Percentiles rank a stretch among this genome's conserved stretches.
Conservation (phyloP, 2,329 filamentous ascomycete species). For the Emmonsia crescens region DNA sequence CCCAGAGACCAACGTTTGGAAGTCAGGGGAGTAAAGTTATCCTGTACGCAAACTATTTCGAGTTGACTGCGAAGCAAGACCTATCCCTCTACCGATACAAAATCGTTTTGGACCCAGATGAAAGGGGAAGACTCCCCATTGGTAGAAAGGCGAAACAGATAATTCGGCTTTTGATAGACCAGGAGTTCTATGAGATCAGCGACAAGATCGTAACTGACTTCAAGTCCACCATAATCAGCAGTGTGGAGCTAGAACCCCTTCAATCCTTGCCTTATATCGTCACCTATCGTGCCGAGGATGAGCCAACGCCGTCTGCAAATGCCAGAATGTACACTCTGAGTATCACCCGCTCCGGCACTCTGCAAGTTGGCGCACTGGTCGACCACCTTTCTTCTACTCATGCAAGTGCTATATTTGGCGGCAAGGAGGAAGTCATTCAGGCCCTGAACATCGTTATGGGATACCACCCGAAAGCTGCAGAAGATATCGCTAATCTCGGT, state of each 20-base stretch:
- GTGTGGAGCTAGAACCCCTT: slow-evolving; percentile 15
- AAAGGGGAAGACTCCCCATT: slow-evolving; percentile 18
- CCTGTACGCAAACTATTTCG: slow-evolving; percentile 32
- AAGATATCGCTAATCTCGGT: slow-evolving; percentile 37
- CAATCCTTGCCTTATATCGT: slow-evolving; percentile 18
- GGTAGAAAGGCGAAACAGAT: slow-evolving; percentile 39
- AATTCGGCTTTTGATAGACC: slow-evolving; percentile 36
- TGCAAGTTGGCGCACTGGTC: slow-evolving; percentile 33
- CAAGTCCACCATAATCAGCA: slow-evolving; percentile 28
- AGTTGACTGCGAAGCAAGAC: slow-evolving; percentile 26
- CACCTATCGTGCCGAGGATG: slow-evolving; percentile 26
- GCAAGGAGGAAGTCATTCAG: slow-evolving; percentile 44
- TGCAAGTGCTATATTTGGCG: slow-evolving; percentile 27
- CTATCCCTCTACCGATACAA: slow-evolving; percentile 32
- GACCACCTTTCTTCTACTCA: slow-evolving; percentile 32
- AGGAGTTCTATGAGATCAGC: slow-evolving; percentile 20
- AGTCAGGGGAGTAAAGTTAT: slow-evolving; percentile 21
- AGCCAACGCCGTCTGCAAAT: slow-evolving; percentile 23
- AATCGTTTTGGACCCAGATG: slow-evolving; percentile 23
- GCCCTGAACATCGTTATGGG: slow-evolving; percentile 49
- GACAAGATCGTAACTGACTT: slow-evolving; percentile 31
- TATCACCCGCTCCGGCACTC: slow-evolving; percentile 23
- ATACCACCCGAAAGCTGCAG: slow-evolving; percentile 35
- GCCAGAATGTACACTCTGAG: slow-evolving; percentile 27
- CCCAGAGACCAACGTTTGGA: slow-evolving; percentile 28